These are phyloP conservation scores for Sordariomycetes sp. DNA, from an alignment of 2,329 filamentous ascomycete species.

Conservation along the genomic window DNA sequence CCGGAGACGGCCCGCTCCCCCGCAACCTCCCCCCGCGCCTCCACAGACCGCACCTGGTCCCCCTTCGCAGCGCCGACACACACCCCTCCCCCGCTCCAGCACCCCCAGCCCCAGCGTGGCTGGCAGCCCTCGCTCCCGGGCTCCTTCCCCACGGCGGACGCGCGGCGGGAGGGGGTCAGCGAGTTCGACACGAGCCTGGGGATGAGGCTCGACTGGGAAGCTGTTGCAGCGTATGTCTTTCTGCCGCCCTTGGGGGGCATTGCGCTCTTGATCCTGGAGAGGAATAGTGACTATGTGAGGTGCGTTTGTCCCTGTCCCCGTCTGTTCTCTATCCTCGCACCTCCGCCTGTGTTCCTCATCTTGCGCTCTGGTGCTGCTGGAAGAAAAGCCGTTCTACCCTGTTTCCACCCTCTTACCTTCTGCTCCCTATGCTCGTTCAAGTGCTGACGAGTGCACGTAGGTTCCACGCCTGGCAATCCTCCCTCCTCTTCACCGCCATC, in stretches of 20 bases:
- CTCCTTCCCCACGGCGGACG: slow-evolving; percentile 20
- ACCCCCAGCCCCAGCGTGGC: slow-evolving; percentile 24
- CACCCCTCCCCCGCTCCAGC: slow-evolving; percentile 30
- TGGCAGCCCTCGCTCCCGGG: slow-evolving; percentile 17
- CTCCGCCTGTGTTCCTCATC: too few relatives aligned
- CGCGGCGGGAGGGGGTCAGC: slow-evolving; percentile 46
- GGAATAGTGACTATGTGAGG: slow-evolving; percentile 95
- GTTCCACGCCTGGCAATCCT: slow-evolving; percentile 94
- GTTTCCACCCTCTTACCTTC: too few relatives aligned
- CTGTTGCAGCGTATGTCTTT: slow-evolving; percentile 74
- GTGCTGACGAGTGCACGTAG: slow-evolving; percentile 27
- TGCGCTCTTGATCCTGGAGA: slow-evolving; percentile 70
- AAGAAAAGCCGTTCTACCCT: too few relatives aligned
- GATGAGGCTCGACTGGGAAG: slow-evolving; percentile 78
- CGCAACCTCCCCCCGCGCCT: slow-evolving; percentile 37
- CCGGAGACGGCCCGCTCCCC: slow-evolving; percentile 71
- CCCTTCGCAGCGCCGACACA: slow-evolving; percentile 19
- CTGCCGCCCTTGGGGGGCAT: slow-evolving; percentile 80
- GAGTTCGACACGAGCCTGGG: slow-evolving; percentile 88
- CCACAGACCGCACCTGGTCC: slow-evolving; percentile 41
- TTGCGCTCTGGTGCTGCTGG: too few relatives aligned
- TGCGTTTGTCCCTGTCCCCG: slow-evolving; percentile 21
- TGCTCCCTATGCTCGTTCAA: too few relatives aligned
- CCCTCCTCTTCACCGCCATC: slow-evolving; percentile 62
- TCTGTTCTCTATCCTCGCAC: background rate